phyloP scores from a whole-genome alignment of 306 rosid genomes.

The Fagus sylvatica region DNA sequence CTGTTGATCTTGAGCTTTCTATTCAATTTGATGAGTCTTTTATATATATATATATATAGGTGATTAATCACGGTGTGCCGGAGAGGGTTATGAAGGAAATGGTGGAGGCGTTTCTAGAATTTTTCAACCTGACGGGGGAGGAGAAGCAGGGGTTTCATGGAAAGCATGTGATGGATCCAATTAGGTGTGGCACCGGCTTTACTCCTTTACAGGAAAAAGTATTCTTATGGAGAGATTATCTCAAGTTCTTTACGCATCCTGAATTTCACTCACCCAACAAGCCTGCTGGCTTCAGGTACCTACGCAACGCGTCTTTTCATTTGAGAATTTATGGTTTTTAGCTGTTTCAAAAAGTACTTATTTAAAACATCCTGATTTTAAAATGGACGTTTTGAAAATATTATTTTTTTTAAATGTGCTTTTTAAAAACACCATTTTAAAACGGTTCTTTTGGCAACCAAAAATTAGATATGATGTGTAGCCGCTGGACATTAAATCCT shows the following conservation, averaged over 20 bases:
- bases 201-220: slow-evolving; percentile 36
- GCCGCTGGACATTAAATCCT: too few relatives aligned
- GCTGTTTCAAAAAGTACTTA: too few relatives aligned
- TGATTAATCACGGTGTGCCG: slow-evolving; percentile 33
- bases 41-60: too few relatives aligned
- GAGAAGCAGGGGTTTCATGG: slow-evolving; percentile 43
- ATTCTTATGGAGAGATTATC: slow-evolving; percentile 58
- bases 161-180: slow-evolving; percentile 30
- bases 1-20: background rate
- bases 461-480: too few relatives aligned
- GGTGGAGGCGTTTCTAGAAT: slow-evolving; percentile 29
- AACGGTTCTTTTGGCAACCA: too few relatives aligned
- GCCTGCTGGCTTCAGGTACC: slow-evolving; percentile 57
- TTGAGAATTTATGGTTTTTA: too few relatives aligned
- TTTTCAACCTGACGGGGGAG: slow-evolving; percentile 41
- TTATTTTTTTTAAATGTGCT: too few relatives aligned
- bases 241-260: slow-evolving; percentile 53
- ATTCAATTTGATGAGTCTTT: slow-evolving; percentile 28
- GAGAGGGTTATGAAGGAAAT: slow-evolving; percentile 32
- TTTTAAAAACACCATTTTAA: too few relatives aligned
- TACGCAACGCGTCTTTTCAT: background rate
- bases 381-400: too few relatives aligned
- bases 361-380: too few relatives aligned
- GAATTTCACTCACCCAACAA: slow-evolving; percentile 53
- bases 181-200: slow-evolving; percentile 54